Base-by-base conservation (phyloP, 805 yeast genomes). In the Yarrowia sp. region DNA sequence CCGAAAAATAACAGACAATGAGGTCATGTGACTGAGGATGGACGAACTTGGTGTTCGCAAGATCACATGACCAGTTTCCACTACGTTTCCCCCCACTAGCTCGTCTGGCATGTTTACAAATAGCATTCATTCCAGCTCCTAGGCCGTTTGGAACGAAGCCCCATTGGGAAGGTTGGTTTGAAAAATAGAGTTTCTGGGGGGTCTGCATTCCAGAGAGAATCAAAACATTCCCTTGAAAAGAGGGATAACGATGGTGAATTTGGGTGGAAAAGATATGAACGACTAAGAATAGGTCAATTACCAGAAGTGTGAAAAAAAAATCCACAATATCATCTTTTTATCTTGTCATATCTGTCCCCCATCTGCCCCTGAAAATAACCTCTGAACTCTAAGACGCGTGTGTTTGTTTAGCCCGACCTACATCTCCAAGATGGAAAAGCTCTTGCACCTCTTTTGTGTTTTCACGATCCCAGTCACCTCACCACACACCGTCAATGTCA, bases 371-470 rank as follows among this genome's bases (percentile, higher is more conserved):
- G 65, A 59, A 59, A 59, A 59, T 59, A 59, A 19, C 65, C 65
- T 59, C 65, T 11, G 42, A 59, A 59, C 65, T 59, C 52, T 59
- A 59, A 45, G 19, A 59, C 65, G 65, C 65, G 65, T 45, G 65
- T 59, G 65, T 59, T 59, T 59, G 65, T 59, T 59, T 45, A 59
- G 65, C 42, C 14, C 12, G 45, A 5, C 14, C 22, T 38, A 9
- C 40, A 38, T 38, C 40, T 38, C 40, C 7, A 26, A 26, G 32
- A 26, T 26, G 32, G 32, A 26, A 26, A 26, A 26, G 32, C 32
- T 26, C 32, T 26, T 26, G 32, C 32, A 26, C 32, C 19, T 26
- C 32, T 26, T 26, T 26, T 26, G 32, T 26, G 32, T 26, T 38
- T 38, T 9, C 40, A 38, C n/a, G 15, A 15, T 41, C 45, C 12